Conservation (phyloP, 139 green algal genomes). For the Micromonas pusilla region DNA sequence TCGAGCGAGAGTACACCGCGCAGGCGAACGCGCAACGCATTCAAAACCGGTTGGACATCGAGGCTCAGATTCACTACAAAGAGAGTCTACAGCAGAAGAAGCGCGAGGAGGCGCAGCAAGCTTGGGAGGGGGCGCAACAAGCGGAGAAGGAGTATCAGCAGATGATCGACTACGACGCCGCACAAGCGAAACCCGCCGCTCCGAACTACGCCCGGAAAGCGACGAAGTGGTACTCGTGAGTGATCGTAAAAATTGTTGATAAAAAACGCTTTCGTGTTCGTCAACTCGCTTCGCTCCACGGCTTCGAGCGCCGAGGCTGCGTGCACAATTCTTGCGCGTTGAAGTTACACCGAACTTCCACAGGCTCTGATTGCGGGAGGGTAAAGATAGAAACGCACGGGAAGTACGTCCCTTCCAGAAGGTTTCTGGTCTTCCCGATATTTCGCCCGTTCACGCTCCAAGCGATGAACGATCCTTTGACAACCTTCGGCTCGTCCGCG, state of each 20-base stretch:
- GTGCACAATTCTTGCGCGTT: too few relatives aligned
- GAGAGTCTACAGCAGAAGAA: not conserved
- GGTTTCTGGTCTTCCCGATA: too few relatives aligned
- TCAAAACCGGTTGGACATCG: not conserved
- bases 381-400: too few relatives aligned
- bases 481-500: too few relatives aligned
- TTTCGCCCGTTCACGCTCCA: too few relatives aligned
- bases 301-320: too few relatives aligned
- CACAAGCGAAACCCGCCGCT: not conserved
- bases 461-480: too few relatives aligned
- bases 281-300: too few relatives aligned
- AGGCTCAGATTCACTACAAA: slow-evolving; percentile 3
- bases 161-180: not conserved
- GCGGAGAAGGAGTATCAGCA: not conserved
- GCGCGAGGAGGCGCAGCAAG: not conserved
- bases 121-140: not conserved
- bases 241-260: not conserved
- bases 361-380: too few relatives aligned
- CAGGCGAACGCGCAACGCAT: not conserved
- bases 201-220: not conserved
- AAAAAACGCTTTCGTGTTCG: too few relatives aligned
- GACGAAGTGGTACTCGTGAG: not conserved
- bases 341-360: too few relatives aligned
- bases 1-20: not conserved
- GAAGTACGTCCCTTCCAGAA: too few relatives aligned